Evolutionary conservation across 371 early-diverging fungal species (phyloP), one percentile per base, ranked within the genome.

Genomic region (Cokeromyces recurvatus): DNA sequence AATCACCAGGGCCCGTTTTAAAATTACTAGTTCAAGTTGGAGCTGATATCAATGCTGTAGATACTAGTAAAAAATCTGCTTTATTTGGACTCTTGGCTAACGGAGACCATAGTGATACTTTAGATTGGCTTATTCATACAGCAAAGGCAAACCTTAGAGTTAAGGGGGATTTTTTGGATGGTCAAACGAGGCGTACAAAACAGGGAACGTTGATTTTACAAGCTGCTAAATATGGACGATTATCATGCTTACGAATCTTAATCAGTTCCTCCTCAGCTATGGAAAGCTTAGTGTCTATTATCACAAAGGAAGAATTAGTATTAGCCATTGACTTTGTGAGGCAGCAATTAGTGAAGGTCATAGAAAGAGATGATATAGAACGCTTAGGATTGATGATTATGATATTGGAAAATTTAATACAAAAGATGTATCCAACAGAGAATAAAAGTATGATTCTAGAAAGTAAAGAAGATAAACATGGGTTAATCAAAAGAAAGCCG

Each of bases 41-140:
- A 12, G 81, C 78, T 14, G 64, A 77, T 38, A 61, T 80, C 24
- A 74, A 78, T 52, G 64, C 68, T 4, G 40, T 42, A 4, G 74
- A 70, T 43, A 44, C 62, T 1, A 50, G 46, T 32, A 46, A 56
- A 11, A 64, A 66, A 42, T 48, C 71, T 12, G 55, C 71, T 21
- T 23, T 70, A 27, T 74, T 70, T 42, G 52, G 51, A 1, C 47
- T 74, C 0, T 35, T 74, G 1, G 74, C 66, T 11, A 57, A 61
- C 9, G 62, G 66, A 6, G 66, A 66, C 37, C 38, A 55, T 32
- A 38, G 48, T 12, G 21, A 31, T 19, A 42, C 52, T n/a, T 22
- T 63, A 4, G 52, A 54, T 20, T 63, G 55, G 45, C 34, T 63
- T 24, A 46, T 63, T 16, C 45, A 48, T 12, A 35, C 41, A n/a